phyloP scores from a whole-genome alignment of 768 basidiomycete genomes.

The Rickenella mellea region DNA sequence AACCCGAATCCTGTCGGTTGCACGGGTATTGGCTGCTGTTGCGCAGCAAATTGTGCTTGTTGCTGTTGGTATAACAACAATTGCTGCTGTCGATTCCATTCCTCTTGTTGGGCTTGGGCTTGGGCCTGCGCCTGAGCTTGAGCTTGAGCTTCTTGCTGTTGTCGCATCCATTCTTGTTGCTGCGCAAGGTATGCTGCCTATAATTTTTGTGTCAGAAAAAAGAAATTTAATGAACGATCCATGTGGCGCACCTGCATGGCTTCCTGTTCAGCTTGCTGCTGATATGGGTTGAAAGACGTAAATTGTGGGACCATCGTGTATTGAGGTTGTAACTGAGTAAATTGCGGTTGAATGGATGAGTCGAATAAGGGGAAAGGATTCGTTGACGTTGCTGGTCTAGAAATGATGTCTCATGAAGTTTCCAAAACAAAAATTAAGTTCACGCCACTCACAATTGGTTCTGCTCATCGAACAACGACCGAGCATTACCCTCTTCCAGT shows the following conservation, averaged over 20 bases:
- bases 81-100: slow-evolving; percentile 58
- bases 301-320: slow-evolving; percentile 78
- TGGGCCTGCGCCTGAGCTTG: slow-evolving; percentile 36
- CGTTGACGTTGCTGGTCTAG: slow-evolving; percentile 17
- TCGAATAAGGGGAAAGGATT: slow-evolving; percentile 59
- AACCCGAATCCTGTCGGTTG: slow-evolving; percentile 77
- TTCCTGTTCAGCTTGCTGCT: slow-evolving; percentile 89
- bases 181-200: slow-evolving; percentile 36
- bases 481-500: slow-evolving; percentile 63
- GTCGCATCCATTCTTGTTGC: slow-evolving; percentile 64
- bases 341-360: slow-evolving; percentile 36
- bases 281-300: slow-evolving; percentile 89
- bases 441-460: slow-evolving; percentile 55
- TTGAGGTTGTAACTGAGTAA: slow-evolving; percentile 57
- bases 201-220: neutral
- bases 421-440: too few species aligned
- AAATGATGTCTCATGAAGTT: too few species aligned
- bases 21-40: slow-evolving; percentile 31
- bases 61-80: slow-evolving; percentile 28
- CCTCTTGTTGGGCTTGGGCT: slow-evolving; percentile 40
- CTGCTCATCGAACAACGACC: slow-evolving; percentile 79
- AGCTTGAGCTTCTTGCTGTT: slow-evolving; percentile 48
- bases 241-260: slow-evolving; percentile 46
- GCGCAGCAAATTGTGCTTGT: slow-evolving; percentile 20
- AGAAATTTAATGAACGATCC: neutral